A percentile compares a stretch with the other conserved stretches of the same genome.
phyloP scores from a whole-genome alignment of 2,329 filamentous ascomycete species.

The Aspergillus novoparasiticus region DNA sequence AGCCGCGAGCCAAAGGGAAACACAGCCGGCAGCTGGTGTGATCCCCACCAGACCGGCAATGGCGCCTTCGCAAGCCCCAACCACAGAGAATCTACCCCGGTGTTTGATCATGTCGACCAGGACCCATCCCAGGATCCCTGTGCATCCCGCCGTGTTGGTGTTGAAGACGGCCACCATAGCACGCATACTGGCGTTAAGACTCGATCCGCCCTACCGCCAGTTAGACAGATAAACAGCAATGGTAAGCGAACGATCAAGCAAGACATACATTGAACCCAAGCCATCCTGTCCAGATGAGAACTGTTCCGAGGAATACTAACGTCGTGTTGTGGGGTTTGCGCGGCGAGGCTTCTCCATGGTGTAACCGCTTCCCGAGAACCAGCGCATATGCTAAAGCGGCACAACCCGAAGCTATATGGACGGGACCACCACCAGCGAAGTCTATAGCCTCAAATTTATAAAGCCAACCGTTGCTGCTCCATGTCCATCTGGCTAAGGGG shows the following conservation, averaged over 20 bases:
- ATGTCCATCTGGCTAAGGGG: conserved; percentile 75
- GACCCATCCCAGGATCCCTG: conserved; percentile 58
- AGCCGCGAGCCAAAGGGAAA: conserved; percentile 56
- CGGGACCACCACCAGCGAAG: conserved; percentile 74
- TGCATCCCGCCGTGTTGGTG: conserved; percentile 59
- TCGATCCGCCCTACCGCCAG: conserved; percentile 51
- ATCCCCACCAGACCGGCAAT: conserved; percentile 65
- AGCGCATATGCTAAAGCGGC: conserved; percentile 73
- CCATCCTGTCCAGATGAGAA: conserved; percentile 53
- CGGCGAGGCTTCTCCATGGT: conserved; percentile 56
- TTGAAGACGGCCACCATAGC: conserved; percentile 60
- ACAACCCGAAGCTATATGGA: conserved; percentile 73
- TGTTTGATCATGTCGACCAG: conserved; percentile 56
- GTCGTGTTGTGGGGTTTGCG: conserved; percentile 70
- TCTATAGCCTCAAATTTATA: conserved; percentile 70
- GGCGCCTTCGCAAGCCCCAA: conserved; percentile 60
- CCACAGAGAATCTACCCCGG: conserved; percentile 56
- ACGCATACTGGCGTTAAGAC: conserved; percentile 56
- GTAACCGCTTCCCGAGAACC: conserved; percentile 70
- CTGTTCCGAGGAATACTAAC: conserved; percentile 70
- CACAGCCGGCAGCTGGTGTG: conserved; percentile 58
- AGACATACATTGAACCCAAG: conserved; percentile 56
- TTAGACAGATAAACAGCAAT: not conserved
- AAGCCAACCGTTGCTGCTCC: conserved; percentile 74
- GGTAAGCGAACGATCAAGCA: not conserved